Evolutionary conservation across 2,329 filamentous ascomycete genomes (phyloP).

Genomic region (Ophiostoma australiae): DNA sequence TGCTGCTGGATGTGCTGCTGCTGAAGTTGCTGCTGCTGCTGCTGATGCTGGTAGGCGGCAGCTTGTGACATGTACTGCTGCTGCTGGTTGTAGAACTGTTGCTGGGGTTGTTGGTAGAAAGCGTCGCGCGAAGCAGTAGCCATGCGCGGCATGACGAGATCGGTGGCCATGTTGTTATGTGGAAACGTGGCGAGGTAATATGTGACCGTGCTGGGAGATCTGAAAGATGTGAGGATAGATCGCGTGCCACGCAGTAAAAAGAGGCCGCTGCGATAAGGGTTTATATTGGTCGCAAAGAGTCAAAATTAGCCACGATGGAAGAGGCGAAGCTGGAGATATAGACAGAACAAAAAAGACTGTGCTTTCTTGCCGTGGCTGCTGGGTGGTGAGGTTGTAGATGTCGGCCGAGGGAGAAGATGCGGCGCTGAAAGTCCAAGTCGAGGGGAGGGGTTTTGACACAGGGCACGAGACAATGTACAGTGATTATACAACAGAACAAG

Average conservation of each 20-base stretch:
- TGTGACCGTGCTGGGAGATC: not conserved
- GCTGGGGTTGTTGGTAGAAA: slow-evolving; percentile 36
- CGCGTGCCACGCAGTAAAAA: slow-evolving; percentile 14
- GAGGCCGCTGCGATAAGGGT: slow-evolving; percentile 2
- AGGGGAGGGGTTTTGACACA: not conserved
- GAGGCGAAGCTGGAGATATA: not conserved
- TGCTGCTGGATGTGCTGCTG: slow-evolving; percentile 28
- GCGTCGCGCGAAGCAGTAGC: slow-evolving; percentile 33
- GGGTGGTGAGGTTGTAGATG: slow-evolving; percentile 14
- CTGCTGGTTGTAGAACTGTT: slow-evolving; percentile 30
- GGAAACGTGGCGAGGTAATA: no score
- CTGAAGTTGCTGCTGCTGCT: slow-evolving; percentile 25
- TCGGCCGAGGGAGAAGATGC: slow-evolving; percentile 13
- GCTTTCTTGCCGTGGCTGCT: not conserved
- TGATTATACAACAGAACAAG: slow-evolving; percentile 17
- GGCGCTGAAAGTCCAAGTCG: not conserved
- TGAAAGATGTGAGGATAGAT: not conserved
- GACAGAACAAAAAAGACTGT: not conserved
- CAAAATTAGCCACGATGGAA: not conserved
- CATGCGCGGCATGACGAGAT: slow-evolving; percentile 44
- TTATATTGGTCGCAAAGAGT: not conserved
- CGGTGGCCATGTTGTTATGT: slow-evolving; percentile 39
- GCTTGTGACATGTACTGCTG: slow-evolving; percentile 16
- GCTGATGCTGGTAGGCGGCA: slow-evolving; percentile 28
- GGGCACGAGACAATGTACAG: slow-evolving; percentile 10